Evolutionary conservation across 140 eudicot genomes (phyloP), one percentile per base, ranked within the genome.

Genomic region (Ambrosia hybrid): DNA sequence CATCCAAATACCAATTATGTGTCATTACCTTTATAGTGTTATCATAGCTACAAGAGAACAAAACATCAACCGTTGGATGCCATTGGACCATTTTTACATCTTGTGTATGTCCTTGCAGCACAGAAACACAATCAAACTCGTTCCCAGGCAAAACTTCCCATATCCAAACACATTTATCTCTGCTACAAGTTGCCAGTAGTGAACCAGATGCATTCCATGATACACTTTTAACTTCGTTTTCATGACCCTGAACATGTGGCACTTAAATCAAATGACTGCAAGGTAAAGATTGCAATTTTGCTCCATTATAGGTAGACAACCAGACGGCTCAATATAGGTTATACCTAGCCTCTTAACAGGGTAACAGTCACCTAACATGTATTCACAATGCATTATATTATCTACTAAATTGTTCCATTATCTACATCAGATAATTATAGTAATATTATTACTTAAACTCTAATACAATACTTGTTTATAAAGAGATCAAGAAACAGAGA

Each of bases 1-100:
- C 34, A 15, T 56, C 61, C 34, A 56, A 13, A 56, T 4, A 56
- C 4, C 61, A 9, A 30, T 58, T 30, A 0, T 1, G 39, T 58
- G 41, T 58, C 65, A 58, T 76, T 86, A 93, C 98, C 96, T 94
- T 90, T 36, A 94, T 77, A 33, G 90, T 77, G 81, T 94, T 94
- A 79, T 94, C 99, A 58, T 90, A 90, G 83, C 99, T 88, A 76
- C 99, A 90, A 5, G 99, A 94, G 60, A 94, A 90, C 63, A 94
- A 76, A 43, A 86, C 78, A 78, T 90, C 95, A 70, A 79, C 59
- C 1, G 84, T 71, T 36, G 99, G 97, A 85, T 94, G 97, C 99
- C 99, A 94, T 38, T 85, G 88, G 38, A 90, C 97, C 97, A 94
- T 94, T 80, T 94, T 94, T 63, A 94, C 97, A 88, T 94, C 99